Conservation (phyloP, 768 basidiomycete genomes). For the Collybia sp. region DNA sequence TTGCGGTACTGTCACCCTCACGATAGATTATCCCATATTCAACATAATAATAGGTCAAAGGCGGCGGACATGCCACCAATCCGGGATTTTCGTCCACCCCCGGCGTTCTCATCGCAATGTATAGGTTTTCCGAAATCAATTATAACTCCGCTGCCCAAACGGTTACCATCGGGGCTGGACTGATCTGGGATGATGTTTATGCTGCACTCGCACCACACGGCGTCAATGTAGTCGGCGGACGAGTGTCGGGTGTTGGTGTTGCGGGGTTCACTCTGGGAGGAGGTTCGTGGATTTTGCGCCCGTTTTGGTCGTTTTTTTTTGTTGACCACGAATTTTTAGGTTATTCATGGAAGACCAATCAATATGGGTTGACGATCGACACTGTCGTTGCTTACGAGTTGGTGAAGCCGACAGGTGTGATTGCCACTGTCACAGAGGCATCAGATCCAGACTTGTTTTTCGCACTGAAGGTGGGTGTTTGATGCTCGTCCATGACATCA, state of each 20-base stretch:
- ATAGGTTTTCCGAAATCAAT: constrained; percentile 28
- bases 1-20: too few relatives aligned
- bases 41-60: constrained; percentile 36
- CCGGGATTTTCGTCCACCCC: constrained; percentile 45
- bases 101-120: constrained; percentile 46
- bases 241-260: constrained; percentile 43
- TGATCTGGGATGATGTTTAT: constrained; percentile 53
- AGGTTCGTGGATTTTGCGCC: constrained; percentile 1
- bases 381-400: constrained; percentile 36
- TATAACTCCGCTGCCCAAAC: constrained; percentile 26
- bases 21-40: not conserved
- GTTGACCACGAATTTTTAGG: constrained; percentile 9
- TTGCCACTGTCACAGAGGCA: constrained; percentile 12
- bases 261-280: constrained; percentile 46
- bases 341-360: constrained; percentile 46
- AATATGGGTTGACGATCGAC: constrained; percentile 41
- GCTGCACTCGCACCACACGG: constrained; percentile 30
- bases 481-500: not conserved
- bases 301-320: not conserved
- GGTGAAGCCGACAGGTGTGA: constrained; percentile 37
- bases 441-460: constrained; percentile 18
- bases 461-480: constrained; percentile 9
- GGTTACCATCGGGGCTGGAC: constrained; percentile 23
- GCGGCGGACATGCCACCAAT: constrained; percentile 42
- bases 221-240: constrained; percentile 44